phyloP scores from a whole-genome alignment of 1,284 basidiomycete genomes.

The Cryptococcus hybrid region DNA sequence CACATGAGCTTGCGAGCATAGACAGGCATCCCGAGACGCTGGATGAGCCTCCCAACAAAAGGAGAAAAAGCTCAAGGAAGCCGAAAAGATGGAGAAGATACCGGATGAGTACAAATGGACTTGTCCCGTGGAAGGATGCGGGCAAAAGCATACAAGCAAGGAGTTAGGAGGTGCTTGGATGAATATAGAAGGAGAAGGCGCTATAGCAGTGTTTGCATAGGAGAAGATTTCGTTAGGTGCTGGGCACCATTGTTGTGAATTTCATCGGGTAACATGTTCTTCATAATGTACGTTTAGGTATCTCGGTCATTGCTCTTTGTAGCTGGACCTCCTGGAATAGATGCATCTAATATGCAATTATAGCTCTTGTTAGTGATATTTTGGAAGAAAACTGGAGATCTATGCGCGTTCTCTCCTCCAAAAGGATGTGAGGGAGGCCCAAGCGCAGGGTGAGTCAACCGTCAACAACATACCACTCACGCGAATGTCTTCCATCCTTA shows the following conservation, averaged over 20 bases:
- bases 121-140: constrained; percentile 38
- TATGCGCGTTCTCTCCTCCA: too few species aligned
- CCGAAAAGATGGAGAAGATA: constrained; percentile 5
- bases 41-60: constrained; percentile 2
- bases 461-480: too few species aligned
- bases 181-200: constrained; percentile 31
- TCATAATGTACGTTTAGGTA: not conserved
- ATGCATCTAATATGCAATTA: too few species aligned
- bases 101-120: constrained; percentile 28
- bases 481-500: too few species aligned
- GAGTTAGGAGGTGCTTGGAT: constrained; percentile 28
- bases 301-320: not conserved
- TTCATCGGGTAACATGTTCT: not conserved
- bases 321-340: too few species aligned
- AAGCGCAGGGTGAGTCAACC: not conserved
- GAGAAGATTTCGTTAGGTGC: not conserved
- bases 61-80: constrained; percentile 2
- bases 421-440: not conserved
- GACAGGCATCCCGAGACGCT: constrained; percentile 9
- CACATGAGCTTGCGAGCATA: constrained; percentile 9
- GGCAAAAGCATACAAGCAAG: constrained; percentile 23
- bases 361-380: too few species aligned
- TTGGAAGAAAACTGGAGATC: too few species aligned
- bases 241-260: not conserved
- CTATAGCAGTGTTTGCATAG: constrained; percentile 32